These are phyloP conservation scores for Chaetomiaceae sp. DNA, from an alignment of 2,329 filamentous ascomycete genomes.

Conservation along the genomic window DNA sequence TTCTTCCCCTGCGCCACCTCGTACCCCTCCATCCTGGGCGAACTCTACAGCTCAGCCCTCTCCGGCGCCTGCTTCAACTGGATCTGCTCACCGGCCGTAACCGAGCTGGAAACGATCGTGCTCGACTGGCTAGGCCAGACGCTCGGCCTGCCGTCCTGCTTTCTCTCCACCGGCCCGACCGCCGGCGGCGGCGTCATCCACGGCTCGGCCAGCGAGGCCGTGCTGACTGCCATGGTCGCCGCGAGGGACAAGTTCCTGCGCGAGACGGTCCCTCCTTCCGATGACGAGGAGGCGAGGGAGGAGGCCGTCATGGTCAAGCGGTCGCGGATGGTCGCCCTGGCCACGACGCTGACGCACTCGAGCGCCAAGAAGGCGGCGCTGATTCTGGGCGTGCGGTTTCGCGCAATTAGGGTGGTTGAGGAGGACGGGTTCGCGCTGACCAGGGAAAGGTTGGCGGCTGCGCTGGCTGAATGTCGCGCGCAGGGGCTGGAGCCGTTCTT, in stretches of 20 bases:
- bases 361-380: conserved; percentile 82
- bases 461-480: conserved; percentile 59
- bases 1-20: conserved; percentile 84
- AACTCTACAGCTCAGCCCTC: conserved; percentile 87
- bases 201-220: conserved; percentile 81
- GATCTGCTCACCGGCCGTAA: conserved; percentile 88
- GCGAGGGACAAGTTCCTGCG: conserved; percentile 75
- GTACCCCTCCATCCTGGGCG: conserved; percentile 81
- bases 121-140: conserved; percentile 86
- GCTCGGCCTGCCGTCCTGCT: conserved; percentile 67
- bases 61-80: conserved; percentile 94
- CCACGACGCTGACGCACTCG: conserved; percentile 74
- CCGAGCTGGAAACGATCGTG: conserved; percentile 88
- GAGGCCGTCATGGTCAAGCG: conserved; percentile 64
- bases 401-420: conserved; percentile 58
- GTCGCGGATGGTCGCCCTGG: conserved; percentile 72
- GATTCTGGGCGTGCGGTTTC: conserved; percentile 79
- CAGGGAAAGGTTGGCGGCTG: conserved; percentile 53
- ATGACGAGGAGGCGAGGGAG: conserved; percentile 55
- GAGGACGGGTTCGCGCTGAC: conserved; percentile 67
- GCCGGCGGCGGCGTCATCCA: conserved; percentile 88
- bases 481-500: conserved; percentile 80
- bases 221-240: conserved; percentile 81
- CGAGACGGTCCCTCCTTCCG: conserved; percentile 49
- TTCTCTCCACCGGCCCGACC: conserved; percentile 64